phyloP scores from a whole-genome alignment of 2,329 filamentous ascomycete genomes.

The Paecilomyces dactylethromorphus region DNA sequence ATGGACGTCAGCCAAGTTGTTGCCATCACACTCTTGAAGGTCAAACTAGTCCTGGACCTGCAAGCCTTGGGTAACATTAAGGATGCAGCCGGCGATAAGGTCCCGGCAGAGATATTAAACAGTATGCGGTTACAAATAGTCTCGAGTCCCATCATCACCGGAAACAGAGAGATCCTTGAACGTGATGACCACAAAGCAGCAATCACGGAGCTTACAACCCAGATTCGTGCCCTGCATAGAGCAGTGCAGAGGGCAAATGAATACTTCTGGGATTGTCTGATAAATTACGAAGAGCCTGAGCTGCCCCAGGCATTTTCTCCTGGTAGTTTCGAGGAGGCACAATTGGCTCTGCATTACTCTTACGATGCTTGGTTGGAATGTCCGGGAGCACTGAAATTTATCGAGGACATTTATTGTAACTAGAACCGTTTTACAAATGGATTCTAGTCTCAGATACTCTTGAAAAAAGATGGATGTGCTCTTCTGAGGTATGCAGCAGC shows the following conservation, averaged over 20 bases:
- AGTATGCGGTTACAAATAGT: conserved; percentile 13
- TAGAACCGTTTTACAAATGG: too few species aligned
- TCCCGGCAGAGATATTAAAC: conserved; percentile 23
- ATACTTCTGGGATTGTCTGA: conserved; percentile 18
- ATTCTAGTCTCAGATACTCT: too few species aligned
- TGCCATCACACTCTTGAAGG: conserved; percentile 29
- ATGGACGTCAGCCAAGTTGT: conserved; percentile 11
- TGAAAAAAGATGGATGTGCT: too few species aligned
- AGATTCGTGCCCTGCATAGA: conserved; percentile 17
- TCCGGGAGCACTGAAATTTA: conserved; percentile 16
- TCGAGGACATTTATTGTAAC: conserved; percentile 2
- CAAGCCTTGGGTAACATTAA: conserved; percentile 16
- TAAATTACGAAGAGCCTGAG: conserved; percentile 16
- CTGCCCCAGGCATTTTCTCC: conserved; percentile 4
- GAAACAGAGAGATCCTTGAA: conserved; percentile 11
- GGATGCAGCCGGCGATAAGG: conserved; percentile 6
- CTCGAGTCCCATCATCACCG: conserved; percentile 15
- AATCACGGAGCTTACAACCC: conserved; percentile 14
- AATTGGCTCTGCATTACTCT: conserved; percentile 13
- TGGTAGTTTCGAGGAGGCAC: conserved; percentile 14
- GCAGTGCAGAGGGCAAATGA: conserved; percentile 13
- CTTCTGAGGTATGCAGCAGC: too few species aligned
- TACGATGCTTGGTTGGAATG: conserved; percentile 21
- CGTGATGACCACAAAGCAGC: conserved; percentile 2
- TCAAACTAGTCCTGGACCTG: conserved; percentile 28